Conservation (phyloP, 176 grass and related monocot species). For the Alopecurus myosuroides region DNA sequence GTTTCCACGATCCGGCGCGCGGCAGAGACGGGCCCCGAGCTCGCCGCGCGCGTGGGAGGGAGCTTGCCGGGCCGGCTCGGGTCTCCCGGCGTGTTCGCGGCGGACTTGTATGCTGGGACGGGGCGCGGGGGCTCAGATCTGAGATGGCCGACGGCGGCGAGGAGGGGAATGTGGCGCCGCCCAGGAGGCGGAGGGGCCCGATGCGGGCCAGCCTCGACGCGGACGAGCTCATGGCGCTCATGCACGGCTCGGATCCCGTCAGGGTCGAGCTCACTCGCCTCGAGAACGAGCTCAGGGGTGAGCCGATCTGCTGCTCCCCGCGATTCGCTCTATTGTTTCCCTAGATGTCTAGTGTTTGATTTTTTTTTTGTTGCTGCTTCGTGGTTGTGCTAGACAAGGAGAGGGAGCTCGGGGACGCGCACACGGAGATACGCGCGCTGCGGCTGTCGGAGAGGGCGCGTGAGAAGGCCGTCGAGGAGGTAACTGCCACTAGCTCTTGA, state of each 20-base stretch:
- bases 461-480: conserved; percentile 99
- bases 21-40: neutral
- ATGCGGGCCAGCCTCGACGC: conserved; percentile 82
- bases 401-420: conserved; percentile 81
- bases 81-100: neutral
- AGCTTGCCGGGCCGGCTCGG: neutral
- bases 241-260: conserved; percentile 99
- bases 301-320: neutral
- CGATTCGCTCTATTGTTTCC: neutral
- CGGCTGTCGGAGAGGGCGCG: conserved; percentile 89
- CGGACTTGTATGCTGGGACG: conserved; percentile 10
- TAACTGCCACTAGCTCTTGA: conserved; percentile 8
- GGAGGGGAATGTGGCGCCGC: conserved; percentile 44
- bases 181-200: conserved; percentile 52
- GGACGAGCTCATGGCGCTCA: conserved; percentile 94
- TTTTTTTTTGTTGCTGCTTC: neutral
- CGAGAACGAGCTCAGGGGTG: conserved; percentile 94
- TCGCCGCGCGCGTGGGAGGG: neutral
- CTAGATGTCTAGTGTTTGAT: too few relatives aligned
- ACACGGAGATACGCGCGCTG: conserved; percentile 89
- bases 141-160: conserved; percentile 64
- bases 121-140: conserved; percentile 48
- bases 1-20: conserved; percentile 51
- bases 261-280: conserved; percentile 93
- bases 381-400: conserved; percentile 61